Percentiles rank a stretch among this genome's conserved stretches.
Conservation (phyloP, 352 stramenopile species). For the Pythium angustatum region DNA sequence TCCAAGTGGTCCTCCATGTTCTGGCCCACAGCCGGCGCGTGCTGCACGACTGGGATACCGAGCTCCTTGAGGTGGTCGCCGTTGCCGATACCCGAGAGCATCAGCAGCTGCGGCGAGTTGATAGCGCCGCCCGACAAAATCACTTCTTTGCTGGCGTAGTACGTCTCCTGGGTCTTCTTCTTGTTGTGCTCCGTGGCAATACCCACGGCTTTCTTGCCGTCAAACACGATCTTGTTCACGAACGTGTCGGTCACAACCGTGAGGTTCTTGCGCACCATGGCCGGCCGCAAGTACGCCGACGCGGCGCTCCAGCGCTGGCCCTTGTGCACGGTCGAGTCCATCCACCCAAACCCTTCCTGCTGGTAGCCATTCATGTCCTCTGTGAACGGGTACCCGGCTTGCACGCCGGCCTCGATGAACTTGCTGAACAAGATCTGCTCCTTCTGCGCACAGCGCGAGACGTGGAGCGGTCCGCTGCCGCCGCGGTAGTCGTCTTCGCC, state of each 20-base stretch:
- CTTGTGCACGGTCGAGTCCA: slow-evolving; percentile 88
- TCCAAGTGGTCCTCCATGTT: slow-evolving; percentile 91
- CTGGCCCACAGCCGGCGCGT: slow-evolving; percentile 78
- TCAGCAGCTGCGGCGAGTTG: slow-evolving; percentile 87
- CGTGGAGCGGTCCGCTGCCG: slow-evolving; percentile 79
- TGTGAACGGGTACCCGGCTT: slow-evolving; percentile 86
- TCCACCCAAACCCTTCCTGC: slow-evolving; percentile 90
- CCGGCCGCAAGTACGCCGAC: slow-evolving; percentile 74
- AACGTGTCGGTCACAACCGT: slow-evolving; percentile 81
- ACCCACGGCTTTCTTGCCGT: slow-evolving; percentile 74
- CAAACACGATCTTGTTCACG: slow-evolving; percentile 84
- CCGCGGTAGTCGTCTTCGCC: slow-evolving; percentile 78
- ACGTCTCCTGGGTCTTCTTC: slow-evolving; percentile 45
- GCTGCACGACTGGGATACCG: slow-evolving; percentile 70
- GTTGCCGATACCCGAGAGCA: slow-evolving; percentile 87
- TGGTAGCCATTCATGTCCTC: slow-evolving; percentile 91
- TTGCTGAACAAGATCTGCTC: slow-evolving; percentile 87
- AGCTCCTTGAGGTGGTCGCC: slow-evolving; percentile 72
- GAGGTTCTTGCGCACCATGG: slow-evolving; percentile 65
- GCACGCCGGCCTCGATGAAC: slow-evolving; percentile 85
- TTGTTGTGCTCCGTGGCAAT: slow-evolving; percentile 74
- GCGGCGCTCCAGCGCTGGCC: slow-evolving; percentile 80
- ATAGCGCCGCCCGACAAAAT: slow-evolving; percentile 88
- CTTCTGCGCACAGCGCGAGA: slow-evolving; percentile 77
- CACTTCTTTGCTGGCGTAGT: slow-evolving; percentile 81